A percentile compares a stretch with the other conserved stretches of the same genome.
phyloP scores from a whole-genome alignment of 208 protist genomes.

The Leishmania arabica region DNA sequence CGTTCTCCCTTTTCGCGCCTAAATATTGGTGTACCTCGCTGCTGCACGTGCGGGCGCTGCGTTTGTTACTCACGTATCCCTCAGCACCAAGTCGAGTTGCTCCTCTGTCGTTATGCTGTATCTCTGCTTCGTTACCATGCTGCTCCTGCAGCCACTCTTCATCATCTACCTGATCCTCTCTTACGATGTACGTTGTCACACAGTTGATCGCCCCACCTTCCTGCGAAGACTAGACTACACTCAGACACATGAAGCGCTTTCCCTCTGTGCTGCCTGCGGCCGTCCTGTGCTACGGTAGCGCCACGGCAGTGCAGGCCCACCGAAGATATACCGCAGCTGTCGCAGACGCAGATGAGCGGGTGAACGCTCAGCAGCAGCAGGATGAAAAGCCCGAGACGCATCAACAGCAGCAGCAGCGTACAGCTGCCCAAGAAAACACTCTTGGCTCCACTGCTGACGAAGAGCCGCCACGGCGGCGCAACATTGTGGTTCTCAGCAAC shows the following conservation, averaged over 20 bases:
- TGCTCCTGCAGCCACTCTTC: background rate
- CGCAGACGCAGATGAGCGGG: constrained; percentile 15
- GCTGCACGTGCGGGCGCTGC: background rate
- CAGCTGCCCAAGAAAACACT: constrained; percentile 11
- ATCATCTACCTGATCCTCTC: background rate
- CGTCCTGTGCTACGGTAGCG: background rate
- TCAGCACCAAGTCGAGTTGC: background rate
- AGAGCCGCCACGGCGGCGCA: constrained; percentile 49
- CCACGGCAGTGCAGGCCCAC: background rate
- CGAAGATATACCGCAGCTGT: constrained; percentile 18
- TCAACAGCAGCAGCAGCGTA: constrained; percentile 1
- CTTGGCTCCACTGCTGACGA: constrained; percentile 46
- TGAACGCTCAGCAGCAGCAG: constrained; percentile 1
- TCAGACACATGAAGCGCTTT: constrained; percentile 25
- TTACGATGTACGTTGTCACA: background rate
- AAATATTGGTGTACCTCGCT: background rate
- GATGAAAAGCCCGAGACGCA: constrained; percentile 11
- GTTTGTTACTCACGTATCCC: background rate
- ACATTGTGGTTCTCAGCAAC: constrained; percentile 84
- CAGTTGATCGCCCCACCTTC: background rate
- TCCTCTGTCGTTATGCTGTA: background rate
- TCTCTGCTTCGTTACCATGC: background rate
- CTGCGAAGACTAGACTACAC: background rate
- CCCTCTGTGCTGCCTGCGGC: background rate
- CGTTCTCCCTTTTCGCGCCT: background rate